A percentile compares a stretch with the other conserved stretches of the same genome.
Evolutionary conservation across 2,329 filamentous ascomycete species (phyloP).

Genomic region (Colletotrichum higginsianum): DNA sequence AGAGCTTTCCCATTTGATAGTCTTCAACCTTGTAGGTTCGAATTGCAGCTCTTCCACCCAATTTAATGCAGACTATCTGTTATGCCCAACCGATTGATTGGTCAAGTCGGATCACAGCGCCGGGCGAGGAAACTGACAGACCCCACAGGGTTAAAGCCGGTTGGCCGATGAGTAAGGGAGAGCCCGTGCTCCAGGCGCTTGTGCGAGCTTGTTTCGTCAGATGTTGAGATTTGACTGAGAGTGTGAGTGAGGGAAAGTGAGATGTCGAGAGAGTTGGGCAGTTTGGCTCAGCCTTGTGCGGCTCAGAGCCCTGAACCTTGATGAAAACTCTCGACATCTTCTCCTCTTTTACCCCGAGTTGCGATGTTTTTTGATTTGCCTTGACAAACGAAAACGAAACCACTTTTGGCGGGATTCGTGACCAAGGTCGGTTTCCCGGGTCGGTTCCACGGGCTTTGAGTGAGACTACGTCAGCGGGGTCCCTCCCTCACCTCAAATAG

Average conservation of each 20-base stretch:
- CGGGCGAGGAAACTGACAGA: not conserved
- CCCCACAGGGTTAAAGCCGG: conserved; percentile 4
- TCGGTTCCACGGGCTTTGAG: conserved; percentile 10
- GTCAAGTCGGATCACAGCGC: conserved; percentile 11
- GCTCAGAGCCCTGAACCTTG: conserved; percentile 24
- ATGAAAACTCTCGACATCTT: not conserved
- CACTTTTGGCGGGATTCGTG: not conserved
- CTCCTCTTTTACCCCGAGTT: not conserved
- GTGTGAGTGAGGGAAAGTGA: too few species aligned
- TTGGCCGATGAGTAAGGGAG: not conserved
- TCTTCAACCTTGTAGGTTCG: too few species aligned
- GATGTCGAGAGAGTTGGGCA: not conserved
- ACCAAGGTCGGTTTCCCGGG: conserved; percentile 1
- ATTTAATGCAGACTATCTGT: too few species aligned
- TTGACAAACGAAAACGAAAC: not conserved
- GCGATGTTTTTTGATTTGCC: not conserved
- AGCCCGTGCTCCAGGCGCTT: conserved; percentile 9
- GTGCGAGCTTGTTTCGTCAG: conserved; percentile 35
- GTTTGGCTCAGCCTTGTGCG: conserved; percentile 10
- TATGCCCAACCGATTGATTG: not conserved
- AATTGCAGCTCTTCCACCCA: too few species aligned
- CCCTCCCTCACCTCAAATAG: not conserved
- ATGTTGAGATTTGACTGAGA: conserved; percentile 5
- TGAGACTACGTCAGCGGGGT: conserved; percentile 39
- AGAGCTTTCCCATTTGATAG: too few species aligned